Conservation (phyloP, 805 yeast genomes). For the Yamadazyma sp. region DNA sequence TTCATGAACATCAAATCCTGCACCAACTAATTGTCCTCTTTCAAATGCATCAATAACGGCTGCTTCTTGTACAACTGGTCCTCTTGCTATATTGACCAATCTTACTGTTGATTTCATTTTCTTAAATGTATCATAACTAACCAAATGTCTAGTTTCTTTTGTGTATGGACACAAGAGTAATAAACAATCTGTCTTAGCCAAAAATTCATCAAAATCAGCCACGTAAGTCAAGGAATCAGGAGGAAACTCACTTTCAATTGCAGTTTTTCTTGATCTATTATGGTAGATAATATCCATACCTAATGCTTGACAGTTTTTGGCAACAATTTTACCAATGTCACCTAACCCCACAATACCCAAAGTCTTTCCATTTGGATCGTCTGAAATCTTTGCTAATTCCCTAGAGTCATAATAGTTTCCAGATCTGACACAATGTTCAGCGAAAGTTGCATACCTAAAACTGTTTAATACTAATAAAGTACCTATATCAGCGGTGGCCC, state of each 20-base stretch:
- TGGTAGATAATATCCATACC: constrained; percentile 45
- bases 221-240: constrained; percentile 27
- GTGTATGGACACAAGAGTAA: constrained; percentile 39
- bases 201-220: constrained; percentile 19
- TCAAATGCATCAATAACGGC: constrained; percentile 39
- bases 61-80: constrained; percentile 38
- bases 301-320: constrained; percentile 38
- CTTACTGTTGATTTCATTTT: constrained; percentile 22
- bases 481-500: constrained; percentile 42
- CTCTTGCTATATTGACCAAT: constrained; percentile 38
- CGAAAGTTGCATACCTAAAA: constrained; percentile 34
- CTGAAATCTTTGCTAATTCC: constrained; percentile 27
- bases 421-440: constrained; percentile 35
- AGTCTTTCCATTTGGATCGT: constrained; percentile 40
- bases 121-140: constrained; percentile 28
- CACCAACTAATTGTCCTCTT: constrained; percentile 39
- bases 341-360: constrained; percentile 49
- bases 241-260: constrained; percentile 24
- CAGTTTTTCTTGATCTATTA: constrained; percentile 31
- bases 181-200: constrained; percentile 26
- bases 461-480: constrained; percentile 27
- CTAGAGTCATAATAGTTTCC: constrained; percentile 29
- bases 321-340: constrained; percentile 44
- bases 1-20: constrained; percentile 43
- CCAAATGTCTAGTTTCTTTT: constrained; percentile 33